Base-by-base conservation (phyloP, 371 early-diverging fungal species). In the Saksenaea oblongispora region DNA sequence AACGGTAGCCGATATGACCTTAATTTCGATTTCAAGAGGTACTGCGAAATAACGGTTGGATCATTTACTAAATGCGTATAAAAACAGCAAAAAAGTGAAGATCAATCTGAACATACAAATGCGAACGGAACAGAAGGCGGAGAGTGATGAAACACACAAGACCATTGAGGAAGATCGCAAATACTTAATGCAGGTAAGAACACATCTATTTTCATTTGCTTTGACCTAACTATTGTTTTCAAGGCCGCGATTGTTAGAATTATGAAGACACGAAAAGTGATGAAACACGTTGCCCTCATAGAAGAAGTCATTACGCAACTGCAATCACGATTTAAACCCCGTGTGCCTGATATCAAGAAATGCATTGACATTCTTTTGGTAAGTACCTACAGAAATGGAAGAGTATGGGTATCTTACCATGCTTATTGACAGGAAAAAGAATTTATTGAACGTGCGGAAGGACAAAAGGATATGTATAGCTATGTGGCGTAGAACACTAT, bases 181-280 rank as follows among this genome's bases (percentile, higher is more conserved):
- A 80, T 75, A 89, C 63, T 71, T 92, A 55, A 96, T 98, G 78
- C 96, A 98, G 83, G 89, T 89, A 71, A 35, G 65, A 37, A 0
- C 15, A 35, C 5, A 39, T 37, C 35, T 17, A 54, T 14, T 28
- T 18, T 28, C 41, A 34, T 28, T 39, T 56, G 18, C 15, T 41
- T 37, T 56, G 28, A 36, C 22, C 54, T 27, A 54, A 34, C 15
- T 34, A 3, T 22, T 15, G 28, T 22, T 42, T n/a, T 35, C 1
- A 55, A 81, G 89, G 98, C 97, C 10, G 97, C 98, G 4, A 96
- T 98, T 82, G 99, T 98, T 8, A 78, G 89, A 41, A 85, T 95
- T 59, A 94, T 95, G 98, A 98, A 98, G 87, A 93, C 98, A 5
- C 91, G 97, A 44, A 95, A 96, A 77, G 85, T 86, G 53, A 83